Percentiles rank a stretch among this genome's conserved stretches.
phyloP scores from a whole-genome alignment of 2,329 filamentous ascomycete genomes.

The Fusarium cicatricum region DNA sequence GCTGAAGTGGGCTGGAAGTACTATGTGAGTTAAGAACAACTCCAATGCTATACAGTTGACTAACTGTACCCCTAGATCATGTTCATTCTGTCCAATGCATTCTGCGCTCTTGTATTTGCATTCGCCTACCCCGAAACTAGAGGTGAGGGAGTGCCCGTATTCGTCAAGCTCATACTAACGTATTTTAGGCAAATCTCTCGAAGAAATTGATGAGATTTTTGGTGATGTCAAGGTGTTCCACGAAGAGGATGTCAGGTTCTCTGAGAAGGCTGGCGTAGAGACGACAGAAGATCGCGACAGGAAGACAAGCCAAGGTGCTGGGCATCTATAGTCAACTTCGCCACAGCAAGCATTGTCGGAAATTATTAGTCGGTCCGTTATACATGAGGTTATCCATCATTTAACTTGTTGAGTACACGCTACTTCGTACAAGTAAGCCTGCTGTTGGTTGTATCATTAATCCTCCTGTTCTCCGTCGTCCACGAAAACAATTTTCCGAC shows the following conservation, averaged over 20 bases:
- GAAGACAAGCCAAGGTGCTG: neutral
- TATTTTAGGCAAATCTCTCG: slow-evolving; percentile 49
- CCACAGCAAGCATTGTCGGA: no score
- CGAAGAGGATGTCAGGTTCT: slow-evolving; percentile 34
- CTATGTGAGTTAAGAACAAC: slow-evolving; percentile 41
- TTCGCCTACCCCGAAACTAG: slow-evolving; percentile 50
- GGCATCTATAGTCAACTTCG: no score
- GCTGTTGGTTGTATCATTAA: no score
- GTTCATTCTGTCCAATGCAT: slow-evolving; percentile 50
- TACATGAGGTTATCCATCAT: no score
- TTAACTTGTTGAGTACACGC: no score
- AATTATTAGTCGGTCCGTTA: no score
- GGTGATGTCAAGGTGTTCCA: slow-evolving; percentile 47
- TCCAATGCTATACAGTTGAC: fast-evolving
- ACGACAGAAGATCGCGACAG: slow-evolving; percentile 13
- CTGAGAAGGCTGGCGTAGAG: slow-evolving; percentile 25
- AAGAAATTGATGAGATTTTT: slow-evolving; percentile 52
- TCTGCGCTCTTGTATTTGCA: slow-evolving; percentile 48
- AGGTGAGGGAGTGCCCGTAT: slow-evolving; percentile 33
- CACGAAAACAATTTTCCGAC: no score
- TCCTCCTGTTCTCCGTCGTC: no score
- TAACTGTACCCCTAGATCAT: slow-evolving; percentile 43
- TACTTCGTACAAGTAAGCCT: no score
- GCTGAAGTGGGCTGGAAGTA: slow-evolving; percentile 53
- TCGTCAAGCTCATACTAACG: slow-evolving; percentile 1